Evolutionary conservation across 768 basidiomycete genomes (phyloP).

Genomic region (Lactifluus hygrophoroides): DNA sequence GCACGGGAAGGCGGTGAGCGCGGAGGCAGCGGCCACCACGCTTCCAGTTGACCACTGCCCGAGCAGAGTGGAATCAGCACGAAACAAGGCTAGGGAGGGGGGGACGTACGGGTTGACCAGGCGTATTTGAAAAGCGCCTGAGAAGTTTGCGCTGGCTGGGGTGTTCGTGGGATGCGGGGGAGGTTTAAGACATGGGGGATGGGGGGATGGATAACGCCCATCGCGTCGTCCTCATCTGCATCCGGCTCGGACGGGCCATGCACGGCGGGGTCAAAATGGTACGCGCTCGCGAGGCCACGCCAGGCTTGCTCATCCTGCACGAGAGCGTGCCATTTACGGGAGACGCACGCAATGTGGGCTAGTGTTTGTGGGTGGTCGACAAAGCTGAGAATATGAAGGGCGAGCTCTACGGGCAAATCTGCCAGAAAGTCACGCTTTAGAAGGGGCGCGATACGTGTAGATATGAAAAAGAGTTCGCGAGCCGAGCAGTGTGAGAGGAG

Average conservation of each 20-base stretch:
- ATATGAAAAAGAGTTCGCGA: constrained; percentile 17
- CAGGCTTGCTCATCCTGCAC: constrained; percentile 17
- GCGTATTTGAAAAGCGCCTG: constrained; percentile 17
- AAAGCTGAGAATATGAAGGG: constrained; percentile 17
- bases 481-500: constrained; percentile 14
- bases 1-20: constrained; percentile 20
- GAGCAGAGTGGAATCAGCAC: not conserved
- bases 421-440: constrained; percentile 20
- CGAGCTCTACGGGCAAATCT: constrained; percentile 18
- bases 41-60: constrained; percentile 22
- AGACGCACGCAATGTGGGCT: constrained; percentile 13
- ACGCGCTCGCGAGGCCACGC: constrained; percentile 9
- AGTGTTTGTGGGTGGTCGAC: constrained; percentile 18
- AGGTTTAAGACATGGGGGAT: not conserved
- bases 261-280: constrained; percentile 5
- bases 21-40: constrained; percentile 18
- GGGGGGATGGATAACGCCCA: not conserved
- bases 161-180: not conserved
- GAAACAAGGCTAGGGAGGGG: not conserved
- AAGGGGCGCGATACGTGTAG: constrained; percentile 16
- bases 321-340: constrained; percentile 18
- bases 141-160: not conserved
- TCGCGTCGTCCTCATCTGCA: constrained; percentile 3
- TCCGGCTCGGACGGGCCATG: constrained; percentile 9
- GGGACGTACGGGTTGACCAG: constrained; percentile 16